A percentile compares a stretch with the other conserved stretches of the same genome.
These are phyloP conservation scores for Eucalyptus camaldulensis DNA, from an alignment of 345 rosid genomes.

Conservation along the genomic window DNA sequence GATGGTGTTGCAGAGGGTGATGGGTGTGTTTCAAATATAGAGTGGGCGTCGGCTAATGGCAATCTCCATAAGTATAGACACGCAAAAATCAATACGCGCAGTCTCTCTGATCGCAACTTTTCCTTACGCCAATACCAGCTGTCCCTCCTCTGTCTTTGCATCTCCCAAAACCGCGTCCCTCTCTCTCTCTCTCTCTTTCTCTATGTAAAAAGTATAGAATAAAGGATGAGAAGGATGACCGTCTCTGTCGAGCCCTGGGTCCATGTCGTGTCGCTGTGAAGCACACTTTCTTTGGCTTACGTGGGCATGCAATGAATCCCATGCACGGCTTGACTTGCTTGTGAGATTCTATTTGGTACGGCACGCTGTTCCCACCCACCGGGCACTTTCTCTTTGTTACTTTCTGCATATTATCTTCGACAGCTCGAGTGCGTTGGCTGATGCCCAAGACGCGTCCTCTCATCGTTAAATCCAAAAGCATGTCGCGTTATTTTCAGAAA, in stretches of 20 bases:
- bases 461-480: background rate
- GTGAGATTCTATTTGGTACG: background rate
- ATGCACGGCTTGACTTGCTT: background rate
- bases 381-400: background rate
- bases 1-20: background rate
- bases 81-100: background rate
- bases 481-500: background rate
- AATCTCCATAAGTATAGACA: background rate
- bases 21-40: background rate
- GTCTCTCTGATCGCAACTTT: background rate
- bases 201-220: background rate
- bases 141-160: slow-evolving; percentile 40
- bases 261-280: background rate
- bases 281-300: background rate
- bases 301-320: background rate
- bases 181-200: background rate
- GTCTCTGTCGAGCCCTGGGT: background rate
- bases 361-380: background rate
- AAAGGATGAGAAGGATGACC: background rate
- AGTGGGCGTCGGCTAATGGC: background rate
- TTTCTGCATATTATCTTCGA: background rate
- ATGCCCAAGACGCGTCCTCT: background rate
- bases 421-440: background rate
- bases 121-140: slow-evolving; percentile 20
- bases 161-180: background rate